A percentile compares a stretch with the other conserved stretches of the same genome.
phyloP scores from a whole-genome alignment of 176 grass and related monocot species.

The Aegilops umbellulata region DNA sequence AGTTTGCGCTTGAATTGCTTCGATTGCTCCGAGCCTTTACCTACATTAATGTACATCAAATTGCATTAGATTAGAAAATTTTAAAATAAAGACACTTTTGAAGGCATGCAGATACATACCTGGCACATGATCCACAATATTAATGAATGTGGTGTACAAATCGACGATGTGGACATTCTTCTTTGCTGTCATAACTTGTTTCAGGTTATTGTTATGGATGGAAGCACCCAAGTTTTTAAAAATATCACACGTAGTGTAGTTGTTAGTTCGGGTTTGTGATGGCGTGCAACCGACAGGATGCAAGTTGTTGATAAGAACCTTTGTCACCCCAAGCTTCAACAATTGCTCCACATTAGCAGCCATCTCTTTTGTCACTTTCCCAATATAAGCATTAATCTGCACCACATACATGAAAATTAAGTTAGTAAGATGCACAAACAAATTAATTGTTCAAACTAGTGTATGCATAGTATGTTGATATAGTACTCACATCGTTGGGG shows the following conservation, averaged over 20 bases:
- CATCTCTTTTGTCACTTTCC: background rate
- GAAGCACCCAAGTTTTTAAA: background rate
- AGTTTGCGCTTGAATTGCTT: background rate
- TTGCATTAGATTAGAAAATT: background rate
- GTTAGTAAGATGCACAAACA: background rate
- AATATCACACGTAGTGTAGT: slow-evolving; percentile 19
- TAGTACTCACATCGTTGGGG: background rate
- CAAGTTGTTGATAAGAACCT: slow-evolving; percentile 34
- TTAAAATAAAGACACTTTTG: no score
- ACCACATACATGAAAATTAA: background rate
- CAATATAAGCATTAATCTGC: background rate
- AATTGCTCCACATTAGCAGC: background rate
- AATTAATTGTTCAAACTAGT: background rate
- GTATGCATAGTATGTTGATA: background rate
- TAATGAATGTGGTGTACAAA: background rate
- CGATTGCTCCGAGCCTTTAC: background rate
- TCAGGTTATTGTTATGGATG: background rate
- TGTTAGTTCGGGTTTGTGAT: background rate
- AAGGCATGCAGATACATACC: background rate
- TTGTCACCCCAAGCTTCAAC: background rate
- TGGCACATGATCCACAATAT: background rate
- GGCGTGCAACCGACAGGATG: slow-evolving; percentile 35
- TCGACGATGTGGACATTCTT: background rate
- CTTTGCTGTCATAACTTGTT: background rate
- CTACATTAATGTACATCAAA: background rate